Percentiles rank a stretch among this genome's conserved stretches.
Evolutionary conservation across 257 asterid genomes (phyloP).

Genomic region (Solanum chaucha): DNA sequence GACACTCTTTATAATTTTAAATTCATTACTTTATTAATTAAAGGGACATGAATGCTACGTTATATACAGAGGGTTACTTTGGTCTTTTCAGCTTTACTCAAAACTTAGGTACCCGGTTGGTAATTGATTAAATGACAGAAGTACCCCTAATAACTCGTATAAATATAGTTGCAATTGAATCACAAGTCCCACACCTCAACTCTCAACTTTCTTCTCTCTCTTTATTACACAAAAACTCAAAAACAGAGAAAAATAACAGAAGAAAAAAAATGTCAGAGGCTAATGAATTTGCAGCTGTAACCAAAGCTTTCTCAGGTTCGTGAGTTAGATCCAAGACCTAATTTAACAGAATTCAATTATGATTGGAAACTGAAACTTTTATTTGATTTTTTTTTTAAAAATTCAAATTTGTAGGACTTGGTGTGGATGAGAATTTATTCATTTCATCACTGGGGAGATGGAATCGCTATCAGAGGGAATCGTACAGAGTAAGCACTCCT

Average conservation of each 20-base stretch:
- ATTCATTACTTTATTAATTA: not conserved
- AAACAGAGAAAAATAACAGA: not conserved
- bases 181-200: not conserved
- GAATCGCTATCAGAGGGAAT: slow-evolving; percentile 50
- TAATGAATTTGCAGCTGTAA: slow-evolving; percentile 44
- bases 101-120: not conserved
- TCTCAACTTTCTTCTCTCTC: not conserved
- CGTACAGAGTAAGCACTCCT: slow-evolving; percentile 42
- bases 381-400: not conserved
- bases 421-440: slow-evolving; percentile 70
- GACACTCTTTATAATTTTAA: not conserved
- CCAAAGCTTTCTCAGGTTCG: slow-evolving; percentile 64
- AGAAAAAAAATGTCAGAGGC: slow-evolving; percentile 44
- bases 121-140: not conserved
- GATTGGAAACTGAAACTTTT: not conserved
- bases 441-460: slow-evolving; percentile 52
- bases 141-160: not conserved
- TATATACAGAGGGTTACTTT: not conserved
- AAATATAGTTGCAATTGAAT: not conserved
- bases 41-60: not conserved
- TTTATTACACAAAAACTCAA: not conserved
- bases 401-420: slow-evolving; percentile 48
- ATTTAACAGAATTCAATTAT: not conserved
- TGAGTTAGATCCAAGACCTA: not conserved
- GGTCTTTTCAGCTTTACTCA: not conserved